phyloP scores from a whole-genome alignment of 768 basidiomycete genomes.

The Chlorophyllum brunneum region DNA sequence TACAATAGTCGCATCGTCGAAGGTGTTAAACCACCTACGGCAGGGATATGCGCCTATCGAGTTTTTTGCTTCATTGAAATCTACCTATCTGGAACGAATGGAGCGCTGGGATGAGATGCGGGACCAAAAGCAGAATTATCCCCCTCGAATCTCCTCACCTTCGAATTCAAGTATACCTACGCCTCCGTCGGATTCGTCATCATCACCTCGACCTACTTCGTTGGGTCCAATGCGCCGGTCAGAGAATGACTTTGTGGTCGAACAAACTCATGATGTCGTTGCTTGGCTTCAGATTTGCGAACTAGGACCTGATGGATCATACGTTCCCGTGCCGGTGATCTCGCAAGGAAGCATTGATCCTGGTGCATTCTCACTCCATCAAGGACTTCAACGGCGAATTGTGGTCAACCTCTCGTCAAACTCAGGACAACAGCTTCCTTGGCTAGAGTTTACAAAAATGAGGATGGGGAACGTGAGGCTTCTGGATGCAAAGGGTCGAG shows the following conservation, averaged over 20 bases:
- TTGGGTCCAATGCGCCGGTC: conserved; percentile 84
- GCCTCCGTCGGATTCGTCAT: conserved; percentile 34
- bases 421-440: conserved; percentile 86
- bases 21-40: conserved; percentile 67
- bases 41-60: conserved; percentile 84
- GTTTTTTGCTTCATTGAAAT: conserved; percentile 79
- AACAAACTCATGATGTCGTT: conserved; percentile 88
- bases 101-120: conserved; percentile 94
- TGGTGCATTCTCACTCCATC: conserved; percentile 85
- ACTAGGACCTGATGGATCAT: conserved; percentile 79
- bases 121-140: conserved; percentile 55
- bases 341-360: conserved; percentile 73
- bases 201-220: conserved; percentile 24
- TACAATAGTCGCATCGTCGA: conserved; percentile 70
- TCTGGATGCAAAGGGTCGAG: conserved; percentile 76
- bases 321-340: conserved; percentile 78
- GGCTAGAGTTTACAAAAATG: conserved; percentile 75
- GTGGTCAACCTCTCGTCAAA: conserved; percentile 75
- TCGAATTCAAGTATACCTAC: conserved; percentile 24
- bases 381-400: conserved; percentile 88
- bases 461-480: conserved; percentile 81
- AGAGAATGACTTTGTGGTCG: conserved; percentile 86
- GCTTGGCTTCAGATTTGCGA: conserved; percentile 86
- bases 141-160: conserved; percentile 25
- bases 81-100: conserved; percentile 83